These are phyloP conservation scores for Arachnomyces sp. DNA, from an alignment of 2,329 filamentous ascomycete genomes.

Conservation along the genomic window DNA sequence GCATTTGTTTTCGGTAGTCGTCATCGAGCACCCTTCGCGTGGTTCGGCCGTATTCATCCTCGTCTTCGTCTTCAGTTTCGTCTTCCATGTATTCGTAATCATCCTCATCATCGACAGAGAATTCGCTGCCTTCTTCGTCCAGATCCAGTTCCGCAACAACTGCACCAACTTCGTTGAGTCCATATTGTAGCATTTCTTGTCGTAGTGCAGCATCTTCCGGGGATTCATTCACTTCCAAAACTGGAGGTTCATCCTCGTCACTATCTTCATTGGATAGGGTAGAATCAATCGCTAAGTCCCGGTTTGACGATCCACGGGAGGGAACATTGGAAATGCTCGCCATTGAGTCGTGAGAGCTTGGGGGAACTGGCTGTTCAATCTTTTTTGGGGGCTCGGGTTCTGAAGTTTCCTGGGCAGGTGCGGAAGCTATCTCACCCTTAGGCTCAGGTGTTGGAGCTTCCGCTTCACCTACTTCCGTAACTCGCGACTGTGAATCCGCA, in stretches of 20 bases:
- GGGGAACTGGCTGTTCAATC: background rate
- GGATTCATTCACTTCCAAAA: conserved; percentile 66
- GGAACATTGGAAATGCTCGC: background rate
- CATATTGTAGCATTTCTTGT: conserved; percentile 83
- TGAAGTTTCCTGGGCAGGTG: background rate
- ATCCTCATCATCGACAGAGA: conserved; percentile 46
- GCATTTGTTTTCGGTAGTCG: conserved; percentile 74
- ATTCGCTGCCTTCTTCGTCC: conserved; percentile 53
- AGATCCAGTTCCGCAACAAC: conserved; percentile 88
- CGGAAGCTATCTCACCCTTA: background rate
- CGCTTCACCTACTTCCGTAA: conserved; percentile 4
- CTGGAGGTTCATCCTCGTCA: conserved; percentile 30
- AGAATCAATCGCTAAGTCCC: background rate
- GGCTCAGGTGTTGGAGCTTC: background rate
- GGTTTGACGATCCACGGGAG: background rate
- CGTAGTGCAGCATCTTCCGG: conserved; percentile 72
- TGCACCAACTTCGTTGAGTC: conserved; percentile 76
- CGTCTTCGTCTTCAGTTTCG: conserved; percentile 52
- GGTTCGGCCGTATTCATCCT: conserved; percentile 69
- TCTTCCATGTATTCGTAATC: conserved; percentile 47
- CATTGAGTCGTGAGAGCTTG: background rate
- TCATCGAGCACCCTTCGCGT: conserved; percentile 60
- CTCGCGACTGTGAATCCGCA: conserved; percentile 5
- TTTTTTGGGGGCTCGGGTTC: background rate
- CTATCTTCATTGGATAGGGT: background rate